Evolutionary conservation across 768 basidiomycete species (phyloP).

Genomic region (Omphalotus guepiniiformis): DNA sequence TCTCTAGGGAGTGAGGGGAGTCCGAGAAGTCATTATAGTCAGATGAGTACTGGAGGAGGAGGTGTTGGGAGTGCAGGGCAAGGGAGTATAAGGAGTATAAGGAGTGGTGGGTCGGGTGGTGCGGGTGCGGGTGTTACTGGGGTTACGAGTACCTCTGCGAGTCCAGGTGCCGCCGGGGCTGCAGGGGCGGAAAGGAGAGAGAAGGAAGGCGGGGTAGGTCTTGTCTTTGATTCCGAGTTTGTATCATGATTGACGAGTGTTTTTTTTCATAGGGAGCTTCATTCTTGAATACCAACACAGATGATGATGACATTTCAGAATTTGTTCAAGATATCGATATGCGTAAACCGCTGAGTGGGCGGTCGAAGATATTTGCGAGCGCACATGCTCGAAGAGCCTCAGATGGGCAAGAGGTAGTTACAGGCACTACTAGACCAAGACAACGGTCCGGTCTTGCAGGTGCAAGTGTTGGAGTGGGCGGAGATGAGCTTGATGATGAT

Average conservation of each 20-base stretch:
- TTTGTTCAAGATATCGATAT: conserved; percentile 78
- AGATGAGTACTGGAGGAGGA: conserved; percentile 21
- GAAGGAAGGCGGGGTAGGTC: no score
- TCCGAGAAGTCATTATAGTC: neutral
- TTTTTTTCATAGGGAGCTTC: no score
- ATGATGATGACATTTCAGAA: conserved; percentile 74
- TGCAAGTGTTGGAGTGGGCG: conserved; percentile 2
- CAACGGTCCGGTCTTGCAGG: neutral
- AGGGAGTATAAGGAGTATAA: conserved; percentile 1
- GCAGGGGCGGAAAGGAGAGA: no score
- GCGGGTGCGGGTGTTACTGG: neutral
- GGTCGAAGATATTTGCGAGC: conserved; percentile 22
- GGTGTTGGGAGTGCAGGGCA: conserved; percentile 16
- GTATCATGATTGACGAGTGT: no score
- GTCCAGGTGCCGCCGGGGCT: no score
- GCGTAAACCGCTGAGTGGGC: conserved; percentile 56
- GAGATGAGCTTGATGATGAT: conserved; percentile 3
- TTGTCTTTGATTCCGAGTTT: no score
- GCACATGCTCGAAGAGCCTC: neutral
- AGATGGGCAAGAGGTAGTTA: no score
- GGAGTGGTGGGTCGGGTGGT: conserved; percentile 2
- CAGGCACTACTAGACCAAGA: no score
- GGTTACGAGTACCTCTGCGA: no score
- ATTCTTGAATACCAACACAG: conserved; percentile 17
- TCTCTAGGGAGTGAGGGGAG: neutral